Evolutionary conservation across 2,329 filamentous ascomycete genomes (phyloP), one percentile per base, ranked within the genome.

Genomic region (Amphichorda felina): DNA sequence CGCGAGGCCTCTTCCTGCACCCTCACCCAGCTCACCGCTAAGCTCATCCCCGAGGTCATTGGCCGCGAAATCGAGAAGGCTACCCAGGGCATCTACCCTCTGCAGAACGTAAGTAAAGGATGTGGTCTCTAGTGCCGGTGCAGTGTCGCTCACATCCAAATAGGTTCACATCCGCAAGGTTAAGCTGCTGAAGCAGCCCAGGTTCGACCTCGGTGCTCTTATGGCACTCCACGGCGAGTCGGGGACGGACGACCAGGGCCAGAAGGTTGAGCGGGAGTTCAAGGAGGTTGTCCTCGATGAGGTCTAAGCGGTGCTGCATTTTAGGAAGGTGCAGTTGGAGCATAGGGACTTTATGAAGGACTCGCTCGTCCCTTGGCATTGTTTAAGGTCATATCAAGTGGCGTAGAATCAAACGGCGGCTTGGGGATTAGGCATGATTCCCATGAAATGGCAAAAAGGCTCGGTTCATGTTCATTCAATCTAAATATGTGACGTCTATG

Each of bases 121-220:
- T 28, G 16, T 32, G 8, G 7, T 18, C 21, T n/a, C n/a, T n/a
- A n/a, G 2, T 29, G 5, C 26, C 16, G 8, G 9, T 31, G 28
- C 19, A 32, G 2, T 10, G 9, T 4, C 13, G 16, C 9, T 14
- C 8, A 22, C 11, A 32, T n/a, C 44, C 26, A 21, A 46, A n/a
- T n/a, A 96, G 88, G 88, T 96, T 59, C 91, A 98, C 76, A 94
- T 98, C 69, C 88, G 91, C 70, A 98, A 98, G 80, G 89, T 98
- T 60, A 98, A 98, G 82, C 84, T 98, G 54, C 75, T 98, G 54
- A 98, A 98, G 82, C 68, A 81, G 50, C 91, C 91, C 61, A 98
- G 98, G 78, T 96, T 98, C 74, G 91, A 98, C 62, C 82, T 98
- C 49, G 91, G 91, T 68, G 82, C 85, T 54, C 79, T 98, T 53